phyloP scores from a whole-genome alignment of 2,329 filamentous ascomycete species.

The Cercospora brassicicola region DNA sequence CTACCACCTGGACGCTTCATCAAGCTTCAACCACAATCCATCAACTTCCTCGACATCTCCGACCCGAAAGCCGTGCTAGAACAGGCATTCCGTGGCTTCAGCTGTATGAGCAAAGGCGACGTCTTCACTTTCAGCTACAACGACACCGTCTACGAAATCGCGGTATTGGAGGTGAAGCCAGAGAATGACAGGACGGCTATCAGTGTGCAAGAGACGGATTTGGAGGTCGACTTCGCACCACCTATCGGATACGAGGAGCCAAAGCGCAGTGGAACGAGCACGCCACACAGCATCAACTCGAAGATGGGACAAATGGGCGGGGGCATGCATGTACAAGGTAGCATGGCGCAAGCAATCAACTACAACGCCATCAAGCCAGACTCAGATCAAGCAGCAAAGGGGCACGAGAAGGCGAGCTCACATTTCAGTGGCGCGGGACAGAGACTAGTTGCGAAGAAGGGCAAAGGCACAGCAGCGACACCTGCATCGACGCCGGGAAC shows the following conservation, averaged over 20 bases:
- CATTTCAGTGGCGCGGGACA: conserved; percentile 81
- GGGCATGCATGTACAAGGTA: conserved; percentile 77
- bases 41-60: conserved; percentile 91
- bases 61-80: conserved; percentile 97
- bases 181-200: conserved; percentile 79
- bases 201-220: conserved; percentile 92
- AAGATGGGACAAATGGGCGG: conserved; percentile 63
- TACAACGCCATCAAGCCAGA: conserved; percentile 86
- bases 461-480: conserved; percentile 56
- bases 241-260: conserved; percentile 94
- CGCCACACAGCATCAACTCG: conserved; percentile 65
- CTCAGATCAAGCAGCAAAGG: conserved; percentile 63
- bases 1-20: conserved; percentile 87
- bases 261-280: conserved; percentile 77
- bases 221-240: conserved; percentile 92
- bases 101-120: conserved; percentile 87
- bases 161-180: conserved; percentile 90
- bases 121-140: conserved; percentile 97
- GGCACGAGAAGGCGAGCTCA: conserved; percentile 65
- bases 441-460: conserved; percentile 79
- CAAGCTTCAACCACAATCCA: conserved; percentile 92
- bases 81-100: conserved; percentile 93
- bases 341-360: conserved; percentile 98
- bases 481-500: conserved; percentile 31
- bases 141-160: conserved; percentile 87